Base-by-base conservation (phyloP, 2,329 filamentous ascomycete genomes). In the Diaporthe velutina region DNA sequence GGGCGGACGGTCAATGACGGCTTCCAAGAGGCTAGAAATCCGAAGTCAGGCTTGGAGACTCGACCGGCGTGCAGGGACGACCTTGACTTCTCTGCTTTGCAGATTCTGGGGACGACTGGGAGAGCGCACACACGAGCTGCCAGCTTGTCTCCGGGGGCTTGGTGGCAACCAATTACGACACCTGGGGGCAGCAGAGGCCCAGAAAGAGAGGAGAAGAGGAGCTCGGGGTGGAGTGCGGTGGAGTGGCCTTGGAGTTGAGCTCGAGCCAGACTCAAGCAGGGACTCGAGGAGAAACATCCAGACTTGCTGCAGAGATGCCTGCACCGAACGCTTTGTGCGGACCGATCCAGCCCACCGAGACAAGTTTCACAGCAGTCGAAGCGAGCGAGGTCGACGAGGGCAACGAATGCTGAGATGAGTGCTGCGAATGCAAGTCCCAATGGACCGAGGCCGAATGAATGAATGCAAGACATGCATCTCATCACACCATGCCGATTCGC, bases 291-390 rank as follows among this genome's bases (percentile, higher is more conserved):
- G 42, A 67, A 22, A 50, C 38, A 33, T 22, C 40, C 60, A 48
- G 57, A 3, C 1, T 13, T 66, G 60, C 61, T 35, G 61, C 30
- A 50, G 40, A 50, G 60, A 30, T 67, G 61, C 50, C 52, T 42
- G n/a, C 64, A 67, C 64, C 45, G 30, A 67, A 30, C 2, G 17
- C n/a, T 2, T 17, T 19, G 13, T 33, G 64, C n/a, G 33, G 33
- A 54, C 33, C 48, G 64, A 30, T 25, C 64, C 64, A 68, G 64
- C 33, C 64, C 64, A 68, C 33, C 64, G 48, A 68, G 64, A 68
- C 45, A 38, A 28, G 64, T 68, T 40, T 68, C 64, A 68, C 33
- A 68, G 33, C n/a, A 54, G 15, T 54, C n/a, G 48, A 50, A 68
- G 45, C 64, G 6, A 67, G 64, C 64, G 64, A 67, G 45, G 42